phyloP scores from a whole-genome alignment of 108 stramenopile species.

The Ochromonas danica region DNA sequence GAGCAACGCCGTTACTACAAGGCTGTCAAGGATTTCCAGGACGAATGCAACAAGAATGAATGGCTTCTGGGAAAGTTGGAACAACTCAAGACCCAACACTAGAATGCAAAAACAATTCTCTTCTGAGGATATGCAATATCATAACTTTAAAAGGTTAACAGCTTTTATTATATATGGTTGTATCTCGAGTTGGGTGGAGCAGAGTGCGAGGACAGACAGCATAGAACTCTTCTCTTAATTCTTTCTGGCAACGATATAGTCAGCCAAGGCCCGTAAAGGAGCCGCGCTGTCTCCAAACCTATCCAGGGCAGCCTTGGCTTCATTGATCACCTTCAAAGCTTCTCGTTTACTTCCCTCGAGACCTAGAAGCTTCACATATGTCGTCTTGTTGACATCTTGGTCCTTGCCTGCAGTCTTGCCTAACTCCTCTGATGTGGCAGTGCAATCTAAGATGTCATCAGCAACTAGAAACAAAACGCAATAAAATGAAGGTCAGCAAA shows the following conservation, averaged over 20 bases:
- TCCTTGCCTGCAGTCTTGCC: constrained; percentile 96
- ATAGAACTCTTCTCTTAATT: no score
- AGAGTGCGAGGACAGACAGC: no score
- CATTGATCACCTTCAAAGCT: constrained; percentile 57
- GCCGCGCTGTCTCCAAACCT: constrained; percentile 79
- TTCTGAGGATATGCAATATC: no score
- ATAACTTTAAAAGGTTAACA: no score
- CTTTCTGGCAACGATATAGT: constrained; percentile 84
- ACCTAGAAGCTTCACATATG: constrained; percentile 85
- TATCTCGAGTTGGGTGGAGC: no score
- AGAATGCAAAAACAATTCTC: no score
- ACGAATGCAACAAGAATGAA: constrained; percentile 41
- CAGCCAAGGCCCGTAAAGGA: constrained; percentile 81
- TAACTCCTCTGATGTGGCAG: constrained; percentile 82
- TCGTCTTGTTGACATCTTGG: constrained; percentile 81
- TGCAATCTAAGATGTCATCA: constrained; percentile 94
- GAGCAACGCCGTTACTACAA: constrained; percentile 38
- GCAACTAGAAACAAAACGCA: constrained; percentile 61
- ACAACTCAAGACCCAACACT: background rate
- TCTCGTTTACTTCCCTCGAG: constrained; percentile 81
- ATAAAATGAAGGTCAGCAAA: background rate
- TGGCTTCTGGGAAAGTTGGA: constrained; percentile 25
- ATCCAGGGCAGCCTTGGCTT: constrained; percentile 76
- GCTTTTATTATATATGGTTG: no score
- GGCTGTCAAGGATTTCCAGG: constrained; percentile 41